phyloP scores from a whole-genome alignment of 139 green algal species.

The Chlorella sorokiniana region DNA sequence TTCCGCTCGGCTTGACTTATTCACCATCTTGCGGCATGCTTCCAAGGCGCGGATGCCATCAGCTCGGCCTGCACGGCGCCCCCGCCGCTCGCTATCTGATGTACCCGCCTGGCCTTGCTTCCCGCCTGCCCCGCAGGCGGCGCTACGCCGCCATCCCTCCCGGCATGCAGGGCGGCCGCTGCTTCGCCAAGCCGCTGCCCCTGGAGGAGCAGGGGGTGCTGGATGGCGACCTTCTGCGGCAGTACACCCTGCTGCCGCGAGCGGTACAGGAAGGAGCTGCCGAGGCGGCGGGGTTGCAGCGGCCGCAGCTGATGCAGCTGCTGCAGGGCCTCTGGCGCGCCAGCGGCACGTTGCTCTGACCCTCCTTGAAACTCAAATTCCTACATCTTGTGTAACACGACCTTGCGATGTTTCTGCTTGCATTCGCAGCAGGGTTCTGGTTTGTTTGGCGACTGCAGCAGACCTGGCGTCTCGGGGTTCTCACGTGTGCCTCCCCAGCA shows the following conservation, averaged over 20 bases:
- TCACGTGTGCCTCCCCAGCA: no score
- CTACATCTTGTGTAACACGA: no score
- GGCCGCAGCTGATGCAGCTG: slow-evolving; percentile 23
- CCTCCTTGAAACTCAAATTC: no score
- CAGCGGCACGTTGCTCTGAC: slow-evolving; percentile 19
- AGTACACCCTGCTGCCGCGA: slow-evolving; percentile 44
- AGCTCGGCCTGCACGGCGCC: neutral
- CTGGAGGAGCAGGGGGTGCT: slow-evolving; percentile 49
- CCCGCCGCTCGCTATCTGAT: neutral
- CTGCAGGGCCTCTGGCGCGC: slow-evolving; percentile 27
- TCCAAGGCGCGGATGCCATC: no score
- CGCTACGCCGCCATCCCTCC: slow-evolving; percentile 41
- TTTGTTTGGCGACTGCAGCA: no score
- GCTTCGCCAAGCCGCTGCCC: slow-evolving; percentile 3
- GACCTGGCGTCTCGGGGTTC: no score
- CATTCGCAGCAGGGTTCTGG: no score
- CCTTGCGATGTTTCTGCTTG: no score
- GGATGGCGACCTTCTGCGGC: slow-evolving; percentile 68
- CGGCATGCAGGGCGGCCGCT: slow-evolving; percentile 35
- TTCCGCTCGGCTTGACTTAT: neutral
- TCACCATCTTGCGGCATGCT: neutral
- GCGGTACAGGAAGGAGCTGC: slow-evolving; percentile 37
- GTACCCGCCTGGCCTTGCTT: neutral
- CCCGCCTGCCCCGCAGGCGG: slow-evolving; percentile 22
- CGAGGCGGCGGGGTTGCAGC: slow-evolving; percentile 11